These are phyloP conservation scores for Cercophora sp. DNA, from an alignment of 495 filamentous ascomycete species.

Conservation along the genomic window DNA sequence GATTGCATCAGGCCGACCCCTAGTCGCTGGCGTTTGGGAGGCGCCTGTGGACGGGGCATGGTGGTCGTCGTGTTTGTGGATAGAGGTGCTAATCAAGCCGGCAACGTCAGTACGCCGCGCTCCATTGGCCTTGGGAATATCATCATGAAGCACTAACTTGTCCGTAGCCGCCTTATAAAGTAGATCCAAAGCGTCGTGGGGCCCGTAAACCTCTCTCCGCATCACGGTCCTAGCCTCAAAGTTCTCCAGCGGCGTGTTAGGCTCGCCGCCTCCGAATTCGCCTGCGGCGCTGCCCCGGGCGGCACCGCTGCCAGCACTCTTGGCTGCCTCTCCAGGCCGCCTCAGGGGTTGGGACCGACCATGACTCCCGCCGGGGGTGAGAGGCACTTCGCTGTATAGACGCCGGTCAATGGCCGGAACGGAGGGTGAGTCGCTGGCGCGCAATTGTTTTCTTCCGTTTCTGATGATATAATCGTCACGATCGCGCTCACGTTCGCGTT, in stretches of 20 bases:
- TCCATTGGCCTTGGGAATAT: neutral
- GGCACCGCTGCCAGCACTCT: constrained; percentile 25
- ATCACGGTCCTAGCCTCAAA: constrained; percentile 60
- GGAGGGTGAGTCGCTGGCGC: constrained; percentile 36
- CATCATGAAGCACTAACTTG: constrained; percentile 35
- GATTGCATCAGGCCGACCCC: constrained; percentile 16
- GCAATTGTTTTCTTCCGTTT: constrained; percentile 51
- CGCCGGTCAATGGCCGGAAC: constrained; percentile 35
- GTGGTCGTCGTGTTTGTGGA: constrained; percentile 24
- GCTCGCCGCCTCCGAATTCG: constrained; percentile 38
- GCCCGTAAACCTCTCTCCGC: constrained; percentile 59
- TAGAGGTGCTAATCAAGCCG: constrained; percentile 14
- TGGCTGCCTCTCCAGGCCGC: constrained; percentile 37
- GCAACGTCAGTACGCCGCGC: constrained; percentile 17
- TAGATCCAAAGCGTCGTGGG: constrained; percentile 66
- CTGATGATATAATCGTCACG: constrained; percentile 51
- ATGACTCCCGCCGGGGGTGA: constrained; percentile 61
- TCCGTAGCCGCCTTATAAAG: constrained; percentile 67
- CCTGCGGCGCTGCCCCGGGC: constrained; percentile 35
- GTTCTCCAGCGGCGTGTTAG: constrained; percentile 51
- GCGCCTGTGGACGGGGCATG: constrained; percentile 7
- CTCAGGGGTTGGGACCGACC: constrained; percentile 55
- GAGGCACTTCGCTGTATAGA: constrained; percentile 46
- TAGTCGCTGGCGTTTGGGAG: constrained; percentile 16
- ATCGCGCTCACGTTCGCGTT: constrained; percentile 35